These are phyloP conservation scores for Podila verticillata DNA, from an alignment of 192 early-diverging fungal species.

Conservation along the genomic window DNA sequence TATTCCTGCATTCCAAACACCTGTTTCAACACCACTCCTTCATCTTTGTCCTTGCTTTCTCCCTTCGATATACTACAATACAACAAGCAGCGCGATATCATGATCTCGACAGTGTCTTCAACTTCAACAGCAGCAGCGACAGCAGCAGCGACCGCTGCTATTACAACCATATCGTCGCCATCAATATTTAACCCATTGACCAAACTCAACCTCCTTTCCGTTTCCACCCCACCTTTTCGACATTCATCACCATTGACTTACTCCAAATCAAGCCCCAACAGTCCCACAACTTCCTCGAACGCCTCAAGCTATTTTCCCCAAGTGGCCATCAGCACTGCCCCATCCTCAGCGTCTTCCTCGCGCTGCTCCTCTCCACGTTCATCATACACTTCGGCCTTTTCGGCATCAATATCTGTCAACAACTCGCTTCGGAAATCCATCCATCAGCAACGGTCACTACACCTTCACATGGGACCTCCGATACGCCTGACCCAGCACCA, in stretches of 20 bases:
- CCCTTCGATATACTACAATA: not conserved
- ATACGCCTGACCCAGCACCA: constrained; percentile 27
- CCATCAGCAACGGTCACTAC: constrained; percentile 18
- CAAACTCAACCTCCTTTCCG: not conserved
- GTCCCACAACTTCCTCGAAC: not conserved
- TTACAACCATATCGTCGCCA: not conserved
- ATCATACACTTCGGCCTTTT: not conserved
- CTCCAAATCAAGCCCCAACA: constrained; percentile 4
- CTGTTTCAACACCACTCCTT: not conserved
- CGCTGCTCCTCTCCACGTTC: not conserved
- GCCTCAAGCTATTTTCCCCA: not conserved
- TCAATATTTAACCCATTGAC: not conserved
- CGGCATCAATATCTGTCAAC: not conserved
- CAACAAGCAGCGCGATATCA: too few species aligned
- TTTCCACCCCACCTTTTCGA: not conserved
- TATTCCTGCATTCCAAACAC: not conserved
- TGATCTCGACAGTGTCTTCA: not conserved
- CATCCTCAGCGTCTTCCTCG: not conserved
- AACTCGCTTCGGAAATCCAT: constrained; percentile 22
- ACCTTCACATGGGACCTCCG: constrained; percentile 7
- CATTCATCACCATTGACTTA: not conserved
- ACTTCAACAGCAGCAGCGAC: not conserved
- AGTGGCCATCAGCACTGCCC: not conserved
- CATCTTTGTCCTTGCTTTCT: not conserved
- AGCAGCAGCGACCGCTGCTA: not conserved